phyloP scores from a whole-genome alignment of 306 rosid species.

The Abrus pulchellus region DNA sequence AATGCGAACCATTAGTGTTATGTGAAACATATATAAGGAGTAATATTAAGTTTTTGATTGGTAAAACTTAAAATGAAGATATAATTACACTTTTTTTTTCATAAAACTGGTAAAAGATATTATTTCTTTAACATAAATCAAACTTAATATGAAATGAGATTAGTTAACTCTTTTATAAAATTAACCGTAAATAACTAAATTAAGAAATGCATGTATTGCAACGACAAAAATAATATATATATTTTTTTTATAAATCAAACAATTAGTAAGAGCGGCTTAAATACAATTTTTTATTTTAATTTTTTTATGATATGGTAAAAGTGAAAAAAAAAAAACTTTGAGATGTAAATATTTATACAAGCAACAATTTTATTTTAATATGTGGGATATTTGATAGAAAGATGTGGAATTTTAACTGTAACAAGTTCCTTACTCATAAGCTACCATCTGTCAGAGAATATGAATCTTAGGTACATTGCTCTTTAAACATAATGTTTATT shows the following conservation, averaged over 20 bases:
- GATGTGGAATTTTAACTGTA: constrained; percentile 35
- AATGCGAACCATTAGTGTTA: neutral
- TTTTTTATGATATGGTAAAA: too few species aligned
- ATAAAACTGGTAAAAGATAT: too few species aligned
- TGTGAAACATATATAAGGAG: neutral
- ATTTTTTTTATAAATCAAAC: too few species aligned
- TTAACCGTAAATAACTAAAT: neutral
- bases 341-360: too few species aligned
- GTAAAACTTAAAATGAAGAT: neutral
- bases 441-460: constrained; percentile 35
- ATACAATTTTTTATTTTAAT: too few species aligned
- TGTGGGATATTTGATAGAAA: constrained; percentile 4
- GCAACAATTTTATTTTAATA: too few species aligned
- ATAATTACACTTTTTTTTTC: too few species aligned
- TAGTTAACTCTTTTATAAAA: neutral
- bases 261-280: too few species aligned
- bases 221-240: neutral
- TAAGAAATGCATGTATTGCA: neutral
- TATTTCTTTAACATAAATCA: too few species aligned
- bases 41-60: neutral
- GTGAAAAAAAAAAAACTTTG: too few species aligned
- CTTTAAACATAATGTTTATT: constrained; percentile 42
- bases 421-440: constrained; percentile 22
- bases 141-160: neutral
- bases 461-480: constrained; percentile 54